A percentile compares a stretch with the other conserved stretches of the same genome.
Conservation (phyloP, 2,329 filamentous ascomycete species). For the Xylaria arbuscula region DNA sequence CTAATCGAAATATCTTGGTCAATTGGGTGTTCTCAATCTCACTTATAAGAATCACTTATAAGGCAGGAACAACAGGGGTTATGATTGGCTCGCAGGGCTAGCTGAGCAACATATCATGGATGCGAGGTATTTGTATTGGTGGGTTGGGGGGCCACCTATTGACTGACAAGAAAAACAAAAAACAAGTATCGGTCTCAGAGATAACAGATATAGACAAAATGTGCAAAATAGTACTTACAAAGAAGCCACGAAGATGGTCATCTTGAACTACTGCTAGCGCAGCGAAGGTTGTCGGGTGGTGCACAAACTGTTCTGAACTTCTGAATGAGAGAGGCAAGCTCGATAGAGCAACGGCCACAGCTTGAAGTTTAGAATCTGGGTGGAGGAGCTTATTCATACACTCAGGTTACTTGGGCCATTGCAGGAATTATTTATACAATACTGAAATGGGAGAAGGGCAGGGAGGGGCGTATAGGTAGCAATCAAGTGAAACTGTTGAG, state of each 20-base stretch:
- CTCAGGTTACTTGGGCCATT: not conserved
- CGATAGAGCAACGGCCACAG: not conserved
- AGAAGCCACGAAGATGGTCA: slow-evolving; percentile 65
- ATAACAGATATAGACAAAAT: not conserved
- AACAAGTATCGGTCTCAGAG: not conserved
- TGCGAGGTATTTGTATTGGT: not conserved
- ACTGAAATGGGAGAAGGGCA: not conserved
- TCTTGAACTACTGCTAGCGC: slow-evolving; percentile 48
- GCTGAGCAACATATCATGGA: not conserved
- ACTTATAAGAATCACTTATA: slow-evolving; percentile 12
- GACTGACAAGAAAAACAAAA: not conserved
- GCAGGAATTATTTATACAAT: not conserved
- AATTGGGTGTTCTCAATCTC: slow-evolving; percentile 5
- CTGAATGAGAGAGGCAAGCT: not conserved
- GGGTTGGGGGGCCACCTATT: too few species aligned
- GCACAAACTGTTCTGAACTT: slow-evolving; percentile 4
- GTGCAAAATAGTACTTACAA: slow-evolving; percentile 54
- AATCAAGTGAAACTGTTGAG: slow-evolving; percentile 6
- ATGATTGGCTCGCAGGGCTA: slow-evolving; percentile 16
- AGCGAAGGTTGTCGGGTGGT: not conserved
- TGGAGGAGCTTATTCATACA: slow-evolving; percentile 9
- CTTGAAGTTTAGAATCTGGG: not conserved
- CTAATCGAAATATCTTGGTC: slow-evolving; percentile 60
- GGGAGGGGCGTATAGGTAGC: not conserved
- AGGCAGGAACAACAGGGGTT: not conserved